Conservation (phyloP, 371 early-diverging fungal genomes). For the Mucor lusitanicus region DNA sequence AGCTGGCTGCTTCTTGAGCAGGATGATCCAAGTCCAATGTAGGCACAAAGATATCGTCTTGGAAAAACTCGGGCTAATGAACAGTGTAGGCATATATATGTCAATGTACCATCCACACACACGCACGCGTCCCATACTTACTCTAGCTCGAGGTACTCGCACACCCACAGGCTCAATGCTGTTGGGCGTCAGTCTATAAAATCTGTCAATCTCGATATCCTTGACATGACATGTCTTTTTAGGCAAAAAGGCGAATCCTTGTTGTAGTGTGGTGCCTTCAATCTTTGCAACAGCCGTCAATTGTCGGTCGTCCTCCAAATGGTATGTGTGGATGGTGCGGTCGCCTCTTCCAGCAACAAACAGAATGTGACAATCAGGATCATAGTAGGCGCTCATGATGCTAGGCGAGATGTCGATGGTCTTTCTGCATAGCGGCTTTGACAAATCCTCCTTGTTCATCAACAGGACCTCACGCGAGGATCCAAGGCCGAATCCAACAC, state of each 20-base stretch:
- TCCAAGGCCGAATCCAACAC: slow-evolving; percentile 73
- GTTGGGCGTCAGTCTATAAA: slow-evolving; percentile 67
- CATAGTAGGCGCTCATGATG: slow-evolving; percentile 67
- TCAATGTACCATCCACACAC: too few species aligned
- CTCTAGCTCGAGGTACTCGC: slow-evolving; percentile 72
- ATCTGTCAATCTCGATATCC: slow-evolving; percentile 67
- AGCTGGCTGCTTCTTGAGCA: slow-evolving; percentile 52
- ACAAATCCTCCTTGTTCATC: slow-evolving; percentile 49
- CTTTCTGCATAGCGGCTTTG: slow-evolving; percentile 37
- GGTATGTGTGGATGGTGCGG: slow-evolving; percentile 50
- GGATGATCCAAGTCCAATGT: slow-evolving; percentile 61
- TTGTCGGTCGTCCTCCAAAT: slow-evolving; percentile 19
- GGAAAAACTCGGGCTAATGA: slow-evolving; percentile 82
- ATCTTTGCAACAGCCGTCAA: slow-evolving; percentile 59
- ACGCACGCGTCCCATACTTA: slow-evolving; percentile 15
- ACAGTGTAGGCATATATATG: too few species aligned
- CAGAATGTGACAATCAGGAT: slow-evolving; percentile 66
- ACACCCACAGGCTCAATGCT: slow-evolving; percentile 73
- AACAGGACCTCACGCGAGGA: slow-evolving; percentile 66
- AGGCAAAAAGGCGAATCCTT: slow-evolving; percentile 69
- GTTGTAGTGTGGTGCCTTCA: slow-evolving; percentile 62
- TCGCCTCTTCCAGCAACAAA: slow-evolving; percentile 69
- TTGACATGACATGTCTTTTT: slow-evolving; percentile 66
- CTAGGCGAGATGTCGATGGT: slow-evolving; percentile 77
- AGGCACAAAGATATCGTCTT: slow-evolving; percentile 82